Conservation (phyloP, 116 monocot species). For the Papilionanthe hybrid region DNA sequence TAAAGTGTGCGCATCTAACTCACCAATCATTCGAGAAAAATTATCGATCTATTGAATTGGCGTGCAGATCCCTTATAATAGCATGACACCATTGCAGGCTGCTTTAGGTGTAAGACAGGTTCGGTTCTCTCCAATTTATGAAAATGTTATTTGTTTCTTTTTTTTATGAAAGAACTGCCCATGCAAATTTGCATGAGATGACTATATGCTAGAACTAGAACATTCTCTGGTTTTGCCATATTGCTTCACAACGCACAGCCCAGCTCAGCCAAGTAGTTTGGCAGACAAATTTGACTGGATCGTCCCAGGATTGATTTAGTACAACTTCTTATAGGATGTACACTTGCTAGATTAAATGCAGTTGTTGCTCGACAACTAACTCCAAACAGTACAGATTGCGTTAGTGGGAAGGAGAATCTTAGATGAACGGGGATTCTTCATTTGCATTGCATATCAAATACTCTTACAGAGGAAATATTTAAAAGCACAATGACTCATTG, state of each 20-base stretch:
- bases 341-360: no score
- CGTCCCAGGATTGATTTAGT: neutral
- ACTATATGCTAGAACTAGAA: neutral
- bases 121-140: slow-evolving; percentile 1
- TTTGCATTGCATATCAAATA: no score
- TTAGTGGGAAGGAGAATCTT: no score
- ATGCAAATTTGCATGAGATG: neutral
- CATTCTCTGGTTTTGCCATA: neutral
- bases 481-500: no score
- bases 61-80: slow-evolving; percentile 86
- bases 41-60: slow-evolving; percentile 14
- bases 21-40: neutral
- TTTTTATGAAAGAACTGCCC: neutral
- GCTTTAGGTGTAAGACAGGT: slow-evolving; percentile 99
- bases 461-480: no score
- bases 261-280: neutral
- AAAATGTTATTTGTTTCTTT: neutral
- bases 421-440: no score
- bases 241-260: neutral
- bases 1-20: neutral
- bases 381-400: no score
- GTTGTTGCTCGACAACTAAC: no score
- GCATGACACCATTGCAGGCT: slow-evolving; percentile 93
- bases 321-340: neutral
- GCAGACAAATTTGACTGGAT: neutral